Evolutionary conservation across 805 yeast species (phyloP).

Genomic region (Ogataea polymorpha): DNA sequence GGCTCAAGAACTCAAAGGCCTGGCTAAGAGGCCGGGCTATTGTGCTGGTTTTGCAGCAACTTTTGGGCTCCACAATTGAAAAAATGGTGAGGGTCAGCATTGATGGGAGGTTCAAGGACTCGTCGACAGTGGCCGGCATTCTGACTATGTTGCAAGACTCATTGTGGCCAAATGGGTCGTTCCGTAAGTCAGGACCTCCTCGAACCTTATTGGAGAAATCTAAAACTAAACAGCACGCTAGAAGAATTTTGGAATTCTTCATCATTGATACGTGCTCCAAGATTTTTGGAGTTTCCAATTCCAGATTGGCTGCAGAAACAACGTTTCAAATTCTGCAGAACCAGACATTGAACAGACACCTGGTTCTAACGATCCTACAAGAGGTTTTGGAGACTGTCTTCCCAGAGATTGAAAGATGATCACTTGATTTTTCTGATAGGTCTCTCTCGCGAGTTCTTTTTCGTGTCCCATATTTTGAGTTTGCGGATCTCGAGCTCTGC

Average conservation of each 20-base stretch:
- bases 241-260: conserved; percentile 49
- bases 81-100: conserved; percentile 51
- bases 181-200: conserved; percentile 41
- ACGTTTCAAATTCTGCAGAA: conserved; percentile 72
- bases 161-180: conserved; percentile 52
- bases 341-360: conserved; percentile 61
- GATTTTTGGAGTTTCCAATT: conserved; percentile 66
- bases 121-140: conserved; percentile 43
- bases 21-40: conserved; percentile 88
- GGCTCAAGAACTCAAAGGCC: conserved; percentile 52
- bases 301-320: conserved; percentile 58
- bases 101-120: conserved; percentile 37
- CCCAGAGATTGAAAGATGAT: conserved; percentile 26
- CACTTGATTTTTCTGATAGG: conserved; percentile 2
- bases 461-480: conserved; percentile 8
- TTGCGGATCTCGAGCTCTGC: conserved; percentile 6
- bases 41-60: conserved; percentile 75
- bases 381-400: conserved; percentile 48
- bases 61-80: conserved; percentile 83
- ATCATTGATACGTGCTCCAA: conserved; percentile 64
- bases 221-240: conserved; percentile 56
- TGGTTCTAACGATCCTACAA: conserved; percentile 60
- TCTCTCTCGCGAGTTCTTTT: conserved; percentile 4
- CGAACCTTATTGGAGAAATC: conserved; percentile 52
- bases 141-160: conserved; percentile 30